Conservation (phyloP, 371 early-diverging fungal species). For the Mortierella sp. region DNA sequence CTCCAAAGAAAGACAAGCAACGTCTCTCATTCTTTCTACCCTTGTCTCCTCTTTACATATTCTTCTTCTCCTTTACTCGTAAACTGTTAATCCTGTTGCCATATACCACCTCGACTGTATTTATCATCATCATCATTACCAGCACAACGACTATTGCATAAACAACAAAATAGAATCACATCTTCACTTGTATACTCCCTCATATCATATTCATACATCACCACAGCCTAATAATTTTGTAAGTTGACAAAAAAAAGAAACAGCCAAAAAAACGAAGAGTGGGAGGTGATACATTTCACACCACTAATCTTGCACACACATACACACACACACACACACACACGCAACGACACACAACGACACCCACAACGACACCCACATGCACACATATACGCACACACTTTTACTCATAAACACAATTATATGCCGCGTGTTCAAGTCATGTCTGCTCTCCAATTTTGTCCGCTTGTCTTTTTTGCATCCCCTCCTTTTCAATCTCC, state of each 20-base stretch:
- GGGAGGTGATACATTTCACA: neutral
- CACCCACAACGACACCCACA: too few relatives aligned
- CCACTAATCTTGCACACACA: neutral
- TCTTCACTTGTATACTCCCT: neutral
- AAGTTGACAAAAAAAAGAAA: neutral
- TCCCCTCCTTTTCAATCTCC: neutral
- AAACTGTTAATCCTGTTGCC: neutral
- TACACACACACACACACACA: too few relatives aligned
- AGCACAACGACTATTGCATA: neutral
- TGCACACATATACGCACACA: neutral
- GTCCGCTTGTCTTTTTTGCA: neutral
- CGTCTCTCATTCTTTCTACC: neutral
- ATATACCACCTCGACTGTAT: neutral
- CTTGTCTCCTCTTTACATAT: neutral
- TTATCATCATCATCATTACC: neutral
- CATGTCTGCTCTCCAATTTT: neutral
- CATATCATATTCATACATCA: neutral
- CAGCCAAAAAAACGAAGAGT: neutral
- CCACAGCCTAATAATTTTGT: neutral
- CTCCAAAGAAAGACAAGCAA: neutral
- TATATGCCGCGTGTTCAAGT: neutral
- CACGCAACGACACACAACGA: too few relatives aligned
- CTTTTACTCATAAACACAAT: neutral
- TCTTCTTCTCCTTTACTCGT: too few relatives aligned
- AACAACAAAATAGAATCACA: constrained; percentile 1